These are phyloP conservation scores for Glycine soja DNA, from an alignment of 306 rosid genomes.

Conservation along the genomic window DNA sequence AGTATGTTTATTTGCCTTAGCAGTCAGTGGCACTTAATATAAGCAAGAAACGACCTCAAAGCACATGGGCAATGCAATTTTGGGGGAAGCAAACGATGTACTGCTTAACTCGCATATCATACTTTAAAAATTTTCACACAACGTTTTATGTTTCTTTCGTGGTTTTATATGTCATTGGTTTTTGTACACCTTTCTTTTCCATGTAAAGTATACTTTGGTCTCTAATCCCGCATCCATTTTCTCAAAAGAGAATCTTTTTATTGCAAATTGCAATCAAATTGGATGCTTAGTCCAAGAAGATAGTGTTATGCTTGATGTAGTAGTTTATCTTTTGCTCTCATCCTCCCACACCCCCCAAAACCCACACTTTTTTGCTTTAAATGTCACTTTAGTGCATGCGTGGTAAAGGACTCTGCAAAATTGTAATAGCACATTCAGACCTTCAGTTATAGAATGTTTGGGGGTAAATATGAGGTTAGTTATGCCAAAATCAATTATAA, in stretches of 20 bases:
- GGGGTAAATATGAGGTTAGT: no score
- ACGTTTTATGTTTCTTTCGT: conserved; percentile 38
- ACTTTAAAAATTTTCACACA: conserved; percentile 31
- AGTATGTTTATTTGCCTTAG: not conserved
- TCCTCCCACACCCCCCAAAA: not conserved
- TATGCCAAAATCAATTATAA: no score
- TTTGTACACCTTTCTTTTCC: conserved; percentile 41
- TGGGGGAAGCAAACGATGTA: conserved; percentile 32
- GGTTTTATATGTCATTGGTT: conserved; percentile 42
- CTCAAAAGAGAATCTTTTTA: conserved; percentile 29
- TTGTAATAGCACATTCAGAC: conserved; percentile 11
- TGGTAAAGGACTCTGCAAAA: conserved; percentile 13
- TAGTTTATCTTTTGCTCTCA: conserved; percentile 10
- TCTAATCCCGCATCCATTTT: conserved; percentile 40
- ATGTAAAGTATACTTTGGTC: conserved; percentile 43
- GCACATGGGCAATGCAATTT: conserved; percentile 49
- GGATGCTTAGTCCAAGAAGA: conserved; percentile 51
- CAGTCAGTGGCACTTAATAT: not conserved
- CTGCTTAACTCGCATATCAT: conserved; percentile 23
- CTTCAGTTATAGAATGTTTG: no score
- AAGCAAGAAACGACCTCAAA: conserved; percentile 32
- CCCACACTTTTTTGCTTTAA: conserved; percentile 11
- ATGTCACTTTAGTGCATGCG: conserved; percentile 31
- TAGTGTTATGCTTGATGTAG: conserved; percentile 33
- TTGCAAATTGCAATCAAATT: conserved; percentile 46